A percentile compares a stretch with the other conserved stretches of the same genome.
Conservation (phyloP, 495 filamentous ascomycete genomes). For the Penicillium nucicola region DNA sequence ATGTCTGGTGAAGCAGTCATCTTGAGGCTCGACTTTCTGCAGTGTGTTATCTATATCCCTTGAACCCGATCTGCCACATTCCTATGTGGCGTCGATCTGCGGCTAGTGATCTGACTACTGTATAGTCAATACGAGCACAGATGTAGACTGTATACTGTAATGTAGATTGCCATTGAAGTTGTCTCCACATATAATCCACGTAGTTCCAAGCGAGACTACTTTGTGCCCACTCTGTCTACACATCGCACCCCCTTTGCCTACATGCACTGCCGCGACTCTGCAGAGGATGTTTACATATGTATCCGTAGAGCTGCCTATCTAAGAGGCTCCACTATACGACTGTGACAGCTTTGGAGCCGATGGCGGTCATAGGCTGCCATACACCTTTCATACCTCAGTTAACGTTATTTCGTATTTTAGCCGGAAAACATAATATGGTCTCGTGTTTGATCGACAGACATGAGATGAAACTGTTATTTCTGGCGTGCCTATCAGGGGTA, state of each 20-base stretch:
- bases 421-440: neutral
- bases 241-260: no score
- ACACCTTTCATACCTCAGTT: no score
- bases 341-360: no score
- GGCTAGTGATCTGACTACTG: neutral
- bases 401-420: no score
- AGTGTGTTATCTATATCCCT: neutral
- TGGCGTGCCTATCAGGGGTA: constrained; percentile 8
- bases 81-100: neutral
- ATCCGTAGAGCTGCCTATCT: no score
- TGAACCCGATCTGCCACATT: constrained; percentile 1
- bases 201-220: no score
- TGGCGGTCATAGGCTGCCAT: no score
- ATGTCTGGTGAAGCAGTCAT: neutral
- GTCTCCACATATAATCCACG: no score
- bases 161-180: neutral
- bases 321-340: no score
- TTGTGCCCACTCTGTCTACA: no score
- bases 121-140: neutral
- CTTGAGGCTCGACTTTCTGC: neutral
- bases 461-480: neutral
- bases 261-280: no score
- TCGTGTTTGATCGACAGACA: neutral
- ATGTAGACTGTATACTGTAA: neutral
- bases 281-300: no score